phyloP scores from a whole-genome alignment of 192 early-diverging fungal genomes.

The Backusella parvicylindrica region DNA sequence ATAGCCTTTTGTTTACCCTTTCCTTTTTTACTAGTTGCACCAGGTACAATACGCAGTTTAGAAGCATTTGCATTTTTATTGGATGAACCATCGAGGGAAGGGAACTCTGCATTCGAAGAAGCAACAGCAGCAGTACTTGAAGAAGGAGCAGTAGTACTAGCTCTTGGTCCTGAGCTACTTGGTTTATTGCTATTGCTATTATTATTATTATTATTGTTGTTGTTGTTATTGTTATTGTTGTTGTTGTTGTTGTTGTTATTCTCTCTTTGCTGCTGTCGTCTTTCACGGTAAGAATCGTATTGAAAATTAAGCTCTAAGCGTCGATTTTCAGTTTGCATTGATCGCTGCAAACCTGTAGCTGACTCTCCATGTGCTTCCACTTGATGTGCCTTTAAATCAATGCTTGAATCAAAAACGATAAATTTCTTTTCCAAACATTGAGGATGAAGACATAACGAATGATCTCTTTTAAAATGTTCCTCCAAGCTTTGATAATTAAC shows the following conservation, averaged over 20 bases:
- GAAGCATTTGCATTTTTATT: not conserved
- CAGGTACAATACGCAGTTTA: not conserved
- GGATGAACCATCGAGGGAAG: not conserved
- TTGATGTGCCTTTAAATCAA: slow-evolving; percentile 89
- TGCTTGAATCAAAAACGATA: slow-evolving; percentile 90
- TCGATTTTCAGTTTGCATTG: slow-evolving; percentile 28
- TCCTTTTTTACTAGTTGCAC: not conserved
- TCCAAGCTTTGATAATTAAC: slow-evolving; percentile 72
- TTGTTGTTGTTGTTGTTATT: not conserved
- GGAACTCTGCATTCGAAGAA: slow-evolving; percentile 3
- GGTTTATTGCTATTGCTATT: not conserved
- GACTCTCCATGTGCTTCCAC: slow-evolving; percentile 46
- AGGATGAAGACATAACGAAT: slow-evolving; percentile 74
- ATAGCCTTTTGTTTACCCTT: slow-evolving; percentile 3
- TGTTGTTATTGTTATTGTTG: not conserved
- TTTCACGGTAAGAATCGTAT: slow-evolving; percentile 15
- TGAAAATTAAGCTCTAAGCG: slow-evolving; percentile 30
- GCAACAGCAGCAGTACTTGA: not conserved
- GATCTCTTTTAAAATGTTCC: slow-evolving; percentile 76
- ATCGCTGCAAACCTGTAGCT: slow-evolving; percentile 26
- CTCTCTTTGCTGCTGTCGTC: not conserved
- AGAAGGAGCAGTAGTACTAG: not conserved
- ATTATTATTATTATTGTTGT: not conserved
- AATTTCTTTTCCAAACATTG: slow-evolving; percentile 93
- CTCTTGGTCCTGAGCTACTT: not conserved